Conservation (phyloP, 208 protist genomes). For the Crithidia expoeki region DNA sequence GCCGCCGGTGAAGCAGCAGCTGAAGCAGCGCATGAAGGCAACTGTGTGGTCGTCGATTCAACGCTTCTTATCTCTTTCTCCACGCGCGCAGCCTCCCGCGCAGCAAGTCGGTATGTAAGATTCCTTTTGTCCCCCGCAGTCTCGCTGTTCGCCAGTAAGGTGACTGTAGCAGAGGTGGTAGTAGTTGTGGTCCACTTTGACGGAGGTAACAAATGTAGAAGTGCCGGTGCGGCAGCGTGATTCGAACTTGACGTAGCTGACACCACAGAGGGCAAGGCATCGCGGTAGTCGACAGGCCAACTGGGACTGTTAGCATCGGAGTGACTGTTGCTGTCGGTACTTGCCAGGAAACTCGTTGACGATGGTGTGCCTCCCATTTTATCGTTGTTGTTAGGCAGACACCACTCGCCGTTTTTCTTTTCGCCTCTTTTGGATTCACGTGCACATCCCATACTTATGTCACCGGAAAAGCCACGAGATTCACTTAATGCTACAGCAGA, state of each 20-base stretch:
- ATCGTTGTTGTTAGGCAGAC: no score
- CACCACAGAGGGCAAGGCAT: constrained; percentile 14
- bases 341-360: background rate
- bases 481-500: background rate
- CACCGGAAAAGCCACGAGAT: background rate
- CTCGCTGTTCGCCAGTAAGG: background rate
- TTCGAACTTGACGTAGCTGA: background rate
- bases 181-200: background rate
- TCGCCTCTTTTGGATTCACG: no score
- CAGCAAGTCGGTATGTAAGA: background rate
- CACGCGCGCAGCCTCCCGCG: constrained; percentile 2
- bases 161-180: background rate
- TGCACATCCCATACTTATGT: no score
- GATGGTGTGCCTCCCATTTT: no score
- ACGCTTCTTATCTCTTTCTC: background rate
- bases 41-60: background rate
- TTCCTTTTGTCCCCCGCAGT: background rate
- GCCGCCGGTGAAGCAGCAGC: background rate
- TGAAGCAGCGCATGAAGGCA: background rate
- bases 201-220: constrained; percentile 9
- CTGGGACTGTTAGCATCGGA: background rate
- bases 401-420: no score
- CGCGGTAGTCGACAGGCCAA: constrained; percentile 8
- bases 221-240: background rate
- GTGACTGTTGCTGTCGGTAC: background rate